These are phyloP conservation scores for Plantago major DNA, from an alignment of 257 asterid genomes.

Conservation along the genomic window DNA sequence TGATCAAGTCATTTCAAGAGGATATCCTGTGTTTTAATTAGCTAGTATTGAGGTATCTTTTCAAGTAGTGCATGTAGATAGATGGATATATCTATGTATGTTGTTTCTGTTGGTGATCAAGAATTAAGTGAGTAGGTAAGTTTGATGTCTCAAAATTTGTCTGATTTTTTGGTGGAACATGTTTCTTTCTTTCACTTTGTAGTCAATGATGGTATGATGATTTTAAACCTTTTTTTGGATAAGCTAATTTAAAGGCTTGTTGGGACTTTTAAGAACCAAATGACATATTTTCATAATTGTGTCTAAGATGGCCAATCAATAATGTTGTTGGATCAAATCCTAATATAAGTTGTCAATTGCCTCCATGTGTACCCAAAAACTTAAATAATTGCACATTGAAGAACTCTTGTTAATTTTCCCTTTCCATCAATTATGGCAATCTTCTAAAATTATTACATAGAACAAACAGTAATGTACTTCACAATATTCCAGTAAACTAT, in stretches of 20 bases:
- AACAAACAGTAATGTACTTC: too few species aligned
- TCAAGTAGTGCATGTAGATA: conserved; percentile 30
- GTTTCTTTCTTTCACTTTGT: background rate
- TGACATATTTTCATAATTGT: background rate
- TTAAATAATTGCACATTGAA: too few species aligned
- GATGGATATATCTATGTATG: conserved; percentile 2
- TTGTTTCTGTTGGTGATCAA: conserved; percentile 13
- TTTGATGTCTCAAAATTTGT: conserved; percentile 19
- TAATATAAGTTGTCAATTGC: too few species aligned
- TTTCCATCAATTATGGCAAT: too few species aligned
- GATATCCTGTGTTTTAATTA: conserved; percentile 21
- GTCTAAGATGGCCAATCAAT: conserved; percentile 3
- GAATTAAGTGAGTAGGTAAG: conserved; percentile 22
- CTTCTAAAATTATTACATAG: too few species aligned
- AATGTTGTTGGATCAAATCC: background rate
- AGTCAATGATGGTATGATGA: conserved; percentile 17
- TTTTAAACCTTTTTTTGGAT: background rate
- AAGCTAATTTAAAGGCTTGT: background rate
- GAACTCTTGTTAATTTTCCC: too few species aligned
- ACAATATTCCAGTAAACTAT: too few species aligned
- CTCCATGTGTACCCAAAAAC: too few species aligned
- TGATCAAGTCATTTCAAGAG: conserved; percentile 13
- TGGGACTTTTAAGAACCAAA: background rate
- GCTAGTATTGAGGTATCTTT: conserved; percentile 26
- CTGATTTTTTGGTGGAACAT: conserved; percentile 8